Evolutionary conservation across 2,329 filamentous ascomycete species (phyloP).

Genomic region (Ambrosiella beaveri): DNA sequence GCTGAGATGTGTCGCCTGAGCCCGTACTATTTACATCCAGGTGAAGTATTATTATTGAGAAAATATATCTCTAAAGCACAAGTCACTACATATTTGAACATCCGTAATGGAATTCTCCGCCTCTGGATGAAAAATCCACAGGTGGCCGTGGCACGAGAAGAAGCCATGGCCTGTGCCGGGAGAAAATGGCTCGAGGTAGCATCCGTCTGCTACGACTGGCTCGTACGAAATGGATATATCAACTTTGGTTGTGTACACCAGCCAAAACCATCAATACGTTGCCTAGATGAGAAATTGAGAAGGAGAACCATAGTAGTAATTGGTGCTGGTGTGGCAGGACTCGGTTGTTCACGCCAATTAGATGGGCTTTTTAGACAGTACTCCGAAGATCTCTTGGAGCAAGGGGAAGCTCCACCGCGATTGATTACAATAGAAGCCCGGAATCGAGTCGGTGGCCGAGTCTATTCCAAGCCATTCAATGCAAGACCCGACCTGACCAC

Average conservation of each 20-base stretch:
- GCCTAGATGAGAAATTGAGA: constrained; percentile 21
- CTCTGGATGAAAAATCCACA: constrained; percentile 80
- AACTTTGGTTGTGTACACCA: constrained; percentile 69
- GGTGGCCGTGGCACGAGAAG: constrained; percentile 61
- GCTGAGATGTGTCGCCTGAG: constrained; percentile 80
- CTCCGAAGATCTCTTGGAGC: constrained; percentile 44
- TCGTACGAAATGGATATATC: constrained; percentile 80
- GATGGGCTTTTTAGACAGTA: constrained; percentile 75
- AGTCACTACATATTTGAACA: constrained; percentile 89
- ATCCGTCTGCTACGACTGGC: constrained; percentile 80
- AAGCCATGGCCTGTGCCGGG: constrained; percentile 83
- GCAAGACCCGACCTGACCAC: constrained; percentile 33
- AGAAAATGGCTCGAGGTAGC: constrained; percentile 78
- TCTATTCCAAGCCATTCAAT: constrained; percentile 64
- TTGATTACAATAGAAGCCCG: constrained; percentile 77
- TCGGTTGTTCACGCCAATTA: constrained; percentile 82
- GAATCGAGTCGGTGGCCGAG: constrained; percentile 71
- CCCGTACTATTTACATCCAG: constrained; percentile 70
- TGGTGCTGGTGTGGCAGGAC: constrained; percentile 83
- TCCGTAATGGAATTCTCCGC: constrained; percentile 81
- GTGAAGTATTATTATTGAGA: constrained; percentile 67
- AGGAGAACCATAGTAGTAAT: constrained; percentile 69
- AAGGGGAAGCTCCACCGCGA: constrained; percentile 50
- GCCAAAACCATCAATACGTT: constrained; percentile 22
- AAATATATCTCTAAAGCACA: constrained; percentile 73